Evolutionary conservation across 2,329 filamentous ascomycete species (phyloP), one percentile per base, ranked within the genome.

Genomic region (Pleochaeta shiraiana): DNA sequence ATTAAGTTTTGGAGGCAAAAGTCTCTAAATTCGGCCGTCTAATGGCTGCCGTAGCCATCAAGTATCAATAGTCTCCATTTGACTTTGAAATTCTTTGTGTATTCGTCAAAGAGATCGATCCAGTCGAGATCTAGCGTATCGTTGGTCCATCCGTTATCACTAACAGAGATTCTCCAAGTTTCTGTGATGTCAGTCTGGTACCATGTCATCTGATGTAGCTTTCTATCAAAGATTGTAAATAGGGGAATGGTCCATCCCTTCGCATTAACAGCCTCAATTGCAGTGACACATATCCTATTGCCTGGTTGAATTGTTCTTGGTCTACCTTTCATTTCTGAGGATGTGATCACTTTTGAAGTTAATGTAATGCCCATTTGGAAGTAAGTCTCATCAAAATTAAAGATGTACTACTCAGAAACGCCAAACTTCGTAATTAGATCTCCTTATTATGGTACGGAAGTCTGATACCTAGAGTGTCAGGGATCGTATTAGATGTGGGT

Each of bases 11-110:
- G 55, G 37, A 67, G 9, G 26, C 63, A 64, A 28, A 55, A 55
- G 14, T 50, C 4, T 21, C 55, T 16, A 28, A 64, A 64, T 33
- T 55, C 28, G 12, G 28, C 21, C 24, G 63, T 33, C 2, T 19
- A 30, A 67, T 75, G 68, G 65, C 70, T 74, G 21, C 68, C 63
- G 68, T 76, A 66, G 57, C 72, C 68, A 67, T 76, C 70, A 63
- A 75, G 65, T 66, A 76, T 69, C 2, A 76, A 66, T 1, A 75
- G 68, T 30, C 67, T 64, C 66, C 71, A 71, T 64, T 57, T 60
- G 1, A 71, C 43, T n/a, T 47, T 9, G 19, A 19, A 12, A 47
- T n/a, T 9, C 19, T 11, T 12, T 11, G 43, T 47, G 11, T 37
- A 7, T 37, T 69, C 26, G 63, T 66, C 45, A 55, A 66, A 47